Evolutionary conservation across 2,329 filamentous ascomycete genomes (phyloP).

Genomic region (Epichloe amarillans): DNA sequence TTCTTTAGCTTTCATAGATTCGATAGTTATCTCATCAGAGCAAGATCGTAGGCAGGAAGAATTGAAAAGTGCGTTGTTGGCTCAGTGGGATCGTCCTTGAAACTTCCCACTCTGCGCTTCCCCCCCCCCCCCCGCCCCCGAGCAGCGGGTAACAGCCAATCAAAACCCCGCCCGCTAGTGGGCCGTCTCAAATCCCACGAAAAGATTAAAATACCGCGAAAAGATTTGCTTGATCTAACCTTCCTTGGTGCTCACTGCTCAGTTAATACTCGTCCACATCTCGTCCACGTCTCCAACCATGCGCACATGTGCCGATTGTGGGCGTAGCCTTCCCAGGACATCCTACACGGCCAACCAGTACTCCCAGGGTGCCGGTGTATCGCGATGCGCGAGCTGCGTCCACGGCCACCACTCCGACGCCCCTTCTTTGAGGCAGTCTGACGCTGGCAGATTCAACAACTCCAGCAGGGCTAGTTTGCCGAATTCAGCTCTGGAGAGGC

Average conservation of each 20-base stretch:
- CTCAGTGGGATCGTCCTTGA: slow-evolving; percentile 41
- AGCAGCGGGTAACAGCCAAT: too few species aligned
- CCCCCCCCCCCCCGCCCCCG: too few species aligned
- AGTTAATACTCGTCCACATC: too few species aligned
- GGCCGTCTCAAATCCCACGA: too few species aligned
- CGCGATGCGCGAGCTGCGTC: slow-evolving; percentile 5
- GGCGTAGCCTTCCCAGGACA: not conserved
- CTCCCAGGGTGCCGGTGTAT: slow-evolving; percentile 3
- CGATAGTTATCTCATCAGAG: slow-evolving; percentile 20
- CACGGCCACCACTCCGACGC: slow-evolving; percentile 5
- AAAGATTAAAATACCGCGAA: too few species aligned
- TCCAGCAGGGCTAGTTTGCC: not conserved
- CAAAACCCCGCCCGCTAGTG: too few species aligned
- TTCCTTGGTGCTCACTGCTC: too few species aligned
- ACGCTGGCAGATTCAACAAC: slow-evolving; percentile 9
- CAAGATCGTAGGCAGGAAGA: slow-evolving; percentile 39
- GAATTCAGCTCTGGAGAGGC: not conserved
- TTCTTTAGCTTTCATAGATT: too few species aligned
- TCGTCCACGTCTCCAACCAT: not conserved
- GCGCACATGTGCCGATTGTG: not conserved
- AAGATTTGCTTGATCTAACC: too few species aligned
- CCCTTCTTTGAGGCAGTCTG: not conserved
- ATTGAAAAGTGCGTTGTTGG: slow-evolving; percentile 46
- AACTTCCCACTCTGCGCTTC: slow-evolving; percentile 39
- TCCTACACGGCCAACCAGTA: slow-evolving; percentile 3